Conservation (phyloP, 768 basidiomycete genomes). For the Rhizopogon vesiculosus region DNA sequence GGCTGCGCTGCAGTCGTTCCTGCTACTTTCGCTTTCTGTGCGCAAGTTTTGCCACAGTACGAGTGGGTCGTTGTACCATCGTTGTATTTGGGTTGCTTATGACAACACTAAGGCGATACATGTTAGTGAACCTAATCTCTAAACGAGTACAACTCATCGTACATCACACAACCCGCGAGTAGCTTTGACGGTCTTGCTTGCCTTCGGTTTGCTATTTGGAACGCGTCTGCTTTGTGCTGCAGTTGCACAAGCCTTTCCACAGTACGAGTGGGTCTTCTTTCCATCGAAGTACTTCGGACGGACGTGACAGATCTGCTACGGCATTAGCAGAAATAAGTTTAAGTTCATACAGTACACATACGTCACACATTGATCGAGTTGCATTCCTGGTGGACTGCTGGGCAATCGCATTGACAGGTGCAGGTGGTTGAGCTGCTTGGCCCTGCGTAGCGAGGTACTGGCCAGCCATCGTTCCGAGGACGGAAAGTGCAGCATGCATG, state of each 20-base stretch:
- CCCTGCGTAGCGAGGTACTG: slow-evolving; percentile 29
- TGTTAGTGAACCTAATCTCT: slow-evolving; percentile 1
- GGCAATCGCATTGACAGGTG: slow-evolving; percentile 3
- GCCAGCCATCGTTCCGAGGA: slow-evolving; percentile 31
- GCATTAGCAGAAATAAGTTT: slow-evolving; percentile 1
- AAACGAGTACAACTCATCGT: slow-evolving; percentile 15
- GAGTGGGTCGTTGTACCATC: slow-evolving; percentile 57
- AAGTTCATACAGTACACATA: slow-evolving; percentile 23
- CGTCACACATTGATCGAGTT: slow-evolving; percentile 44
- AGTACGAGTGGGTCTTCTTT: slow-evolving; percentile 51
- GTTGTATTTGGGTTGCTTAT: slow-evolving; percentile 52
- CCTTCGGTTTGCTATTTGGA: slow-evolving; percentile 20
- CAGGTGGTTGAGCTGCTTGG: slow-evolving; percentile 19
- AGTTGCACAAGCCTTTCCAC: slow-evolving; percentile 55
- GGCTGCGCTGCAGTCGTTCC: slow-evolving; percentile 15
- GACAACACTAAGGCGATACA: slow-evolving; percentile 43
- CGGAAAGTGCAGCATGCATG: slow-evolving; percentile 31
- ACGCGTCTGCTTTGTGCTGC: slow-evolving; percentile 8
- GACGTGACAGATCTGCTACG: slow-evolving; percentile 44
- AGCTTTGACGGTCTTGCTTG: slow-evolving; percentile 19
- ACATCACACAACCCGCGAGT: slow-evolving; percentile 47
- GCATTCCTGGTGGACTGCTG: slow-evolving; percentile 16
- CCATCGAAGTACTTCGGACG: slow-evolving; percentile 57
- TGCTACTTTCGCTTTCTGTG: slow-evolving; percentile 35
- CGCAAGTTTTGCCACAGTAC: slow-evolving; percentile 62